Evolutionary conservation across 2,329 filamentous ascomycete genomes (phyloP).

Genomic region (Westerdykella aurantiaca): DNA sequence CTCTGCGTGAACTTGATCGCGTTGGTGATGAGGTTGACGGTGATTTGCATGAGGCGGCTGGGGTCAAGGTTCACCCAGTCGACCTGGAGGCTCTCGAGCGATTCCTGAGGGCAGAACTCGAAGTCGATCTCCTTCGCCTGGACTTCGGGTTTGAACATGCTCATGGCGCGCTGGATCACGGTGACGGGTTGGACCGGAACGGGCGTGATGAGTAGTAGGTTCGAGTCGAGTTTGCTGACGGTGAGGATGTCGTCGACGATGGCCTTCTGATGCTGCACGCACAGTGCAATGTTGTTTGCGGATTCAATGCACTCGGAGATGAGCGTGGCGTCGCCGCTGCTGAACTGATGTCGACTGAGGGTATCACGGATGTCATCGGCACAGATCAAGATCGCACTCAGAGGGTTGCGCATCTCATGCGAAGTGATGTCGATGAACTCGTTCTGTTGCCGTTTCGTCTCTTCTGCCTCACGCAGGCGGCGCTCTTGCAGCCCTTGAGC

Average conservation of each 20-base stretch:
- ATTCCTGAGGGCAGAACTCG: conserved; percentile 28
- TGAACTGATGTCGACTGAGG: conserved; percentile 16
- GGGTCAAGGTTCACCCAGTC: conserved; percentile 42
- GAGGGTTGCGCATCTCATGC: conserved; percentile 33
- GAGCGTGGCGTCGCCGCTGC: conserved; percentile 9
- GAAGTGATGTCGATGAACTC: conserved; percentile 36
- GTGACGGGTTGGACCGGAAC: conserved; percentile 34
- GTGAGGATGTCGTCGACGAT: conserved; percentile 35
- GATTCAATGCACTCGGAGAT: conserved; percentile 26
- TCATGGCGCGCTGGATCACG: conserved; percentile 31
- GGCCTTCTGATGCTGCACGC: conserved; percentile 31
- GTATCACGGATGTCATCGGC: conserved; percentile 29
- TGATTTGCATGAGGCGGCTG: conserved; percentile 39
- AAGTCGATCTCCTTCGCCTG: conserved; percentile 26
- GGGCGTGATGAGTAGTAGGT: conserved; percentile 27
- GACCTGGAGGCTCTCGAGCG: conserved; percentile 29
- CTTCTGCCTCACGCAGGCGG: conserved; percentile 24
- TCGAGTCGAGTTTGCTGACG: conserved; percentile 37
- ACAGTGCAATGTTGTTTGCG: conserved; percentile 39
- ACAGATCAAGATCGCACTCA: conserved; percentile 30
- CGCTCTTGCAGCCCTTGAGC: conserved; percentile 30
- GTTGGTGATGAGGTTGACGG: conserved; percentile 42
- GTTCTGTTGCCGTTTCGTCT: conserved; percentile 31
- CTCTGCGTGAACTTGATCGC: conserved; percentile 44
- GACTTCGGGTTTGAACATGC: conserved; percentile 36